Evolutionary conservation across 176 grass and related monocot species (phyloP).

Genomic region (Hsuehochloa calcarea): DNA sequence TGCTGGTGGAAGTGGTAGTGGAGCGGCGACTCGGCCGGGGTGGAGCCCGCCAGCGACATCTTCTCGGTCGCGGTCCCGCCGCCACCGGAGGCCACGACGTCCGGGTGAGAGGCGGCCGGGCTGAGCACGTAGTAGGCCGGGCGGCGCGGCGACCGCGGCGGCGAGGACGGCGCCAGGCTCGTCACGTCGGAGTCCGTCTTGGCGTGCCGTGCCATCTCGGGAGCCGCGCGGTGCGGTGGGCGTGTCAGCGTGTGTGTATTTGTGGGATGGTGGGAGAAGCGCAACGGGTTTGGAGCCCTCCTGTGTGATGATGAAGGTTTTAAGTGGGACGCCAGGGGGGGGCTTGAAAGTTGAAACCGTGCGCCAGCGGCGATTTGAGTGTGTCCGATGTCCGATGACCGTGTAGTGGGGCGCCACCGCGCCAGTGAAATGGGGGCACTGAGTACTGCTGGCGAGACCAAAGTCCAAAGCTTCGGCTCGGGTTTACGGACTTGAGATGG

Average conservation of each 20-base stretch:
- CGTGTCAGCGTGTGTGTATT: neutral
- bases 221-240: conserved; percentile 29
- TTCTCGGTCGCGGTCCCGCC: conserved; percentile 34
- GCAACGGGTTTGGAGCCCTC: neutral
- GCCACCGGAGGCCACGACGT: conserved; percentile 32
- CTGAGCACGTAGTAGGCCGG: conserved; percentile 94
- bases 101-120: conserved; percentile 64
- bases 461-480: neutral
- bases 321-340: neutral
- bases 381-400: neutral
- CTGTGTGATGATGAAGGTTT: conserved; percentile 30
- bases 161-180: conserved; percentile 84
- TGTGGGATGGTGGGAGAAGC: neutral
- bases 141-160: conserved; percentile 71
- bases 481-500: neutral
- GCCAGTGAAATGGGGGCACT: neutral
- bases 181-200: conserved; percentile 96
- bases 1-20: conserved; percentile 53
- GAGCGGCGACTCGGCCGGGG: conserved; percentile 76
- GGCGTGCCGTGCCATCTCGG: conserved; percentile 67
- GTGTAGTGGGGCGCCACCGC: too few species aligned
- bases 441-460: neutral
- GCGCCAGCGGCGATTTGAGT: neutral
- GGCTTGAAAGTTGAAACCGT: conserved; percentile 5
- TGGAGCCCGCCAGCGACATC: conserved; percentile 69